Percentiles rank a stretch among this genome's conserved stretches.
phyloP scores from a whole-genome alignment of 768 basidiomycete genomes.

The Suillus tomentosus region DNA sequence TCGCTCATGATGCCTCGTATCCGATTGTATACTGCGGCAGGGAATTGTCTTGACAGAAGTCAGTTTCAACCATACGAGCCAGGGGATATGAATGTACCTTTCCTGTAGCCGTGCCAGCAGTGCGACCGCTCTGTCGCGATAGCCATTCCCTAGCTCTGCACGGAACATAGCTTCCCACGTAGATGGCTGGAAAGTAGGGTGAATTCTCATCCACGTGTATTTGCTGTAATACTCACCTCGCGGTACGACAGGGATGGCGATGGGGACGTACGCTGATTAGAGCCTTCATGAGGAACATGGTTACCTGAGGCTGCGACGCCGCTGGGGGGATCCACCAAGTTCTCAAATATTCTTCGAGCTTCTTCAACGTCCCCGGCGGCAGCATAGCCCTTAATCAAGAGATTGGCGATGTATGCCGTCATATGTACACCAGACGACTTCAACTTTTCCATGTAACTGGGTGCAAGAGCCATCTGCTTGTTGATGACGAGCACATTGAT shows the following conservation, averaged over 20 bases:
- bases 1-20: constrained; percentile 83
- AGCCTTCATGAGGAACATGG: constrained; percentile 67
- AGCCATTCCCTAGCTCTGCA: constrained; percentile 80
- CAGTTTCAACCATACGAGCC: constrained; percentile 12
- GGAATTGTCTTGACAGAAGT: constrained; percentile 57
- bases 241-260: constrained; percentile 42
- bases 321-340: constrained; percentile 73
- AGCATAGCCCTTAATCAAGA: constrained; percentile 59
- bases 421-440: constrained; percentile 67
- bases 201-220: background rate
- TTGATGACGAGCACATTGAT: constrained; percentile 84
- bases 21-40: constrained; percentile 75
- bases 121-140: constrained; percentile 65
- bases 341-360: constrained; percentile 79
- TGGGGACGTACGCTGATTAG: constrained; percentile 31
- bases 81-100: constrained; percentile 47
- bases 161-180: constrained; percentile 97
- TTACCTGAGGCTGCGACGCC: constrained; percentile 90
- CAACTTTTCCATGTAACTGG: constrained; percentile 66
- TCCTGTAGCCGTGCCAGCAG: constrained; percentile 73
- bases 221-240: constrained; percentile 25
- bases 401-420: constrained; percentile 94
- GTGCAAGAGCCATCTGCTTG: constrained; percentile 77
- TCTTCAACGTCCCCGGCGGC: constrained; percentile 67
- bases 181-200: constrained; percentile 57